phyloP scores from a whole-genome alignment of 2,329 filamentous ascomycete species.

The Colletotrichum costaricense region DNA sequence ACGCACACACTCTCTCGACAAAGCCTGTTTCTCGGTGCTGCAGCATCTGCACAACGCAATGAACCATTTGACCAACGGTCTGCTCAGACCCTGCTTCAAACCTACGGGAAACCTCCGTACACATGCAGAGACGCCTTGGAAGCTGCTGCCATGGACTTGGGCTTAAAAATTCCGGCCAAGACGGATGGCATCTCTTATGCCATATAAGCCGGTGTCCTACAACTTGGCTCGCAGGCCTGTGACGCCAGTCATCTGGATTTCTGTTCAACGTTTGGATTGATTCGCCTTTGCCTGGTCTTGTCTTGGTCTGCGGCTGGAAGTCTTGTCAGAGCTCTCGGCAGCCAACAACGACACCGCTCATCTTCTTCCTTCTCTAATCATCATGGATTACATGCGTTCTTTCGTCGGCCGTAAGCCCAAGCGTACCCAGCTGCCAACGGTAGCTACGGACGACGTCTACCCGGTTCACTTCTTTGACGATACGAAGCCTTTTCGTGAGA shows the following conservation, averaged over 20 bases:
- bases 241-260: constrained; percentile 3
- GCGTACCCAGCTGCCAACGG: constrained; percentile 18
- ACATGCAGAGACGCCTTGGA: not conserved
- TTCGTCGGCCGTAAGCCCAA: constrained; percentile 17
- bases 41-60: constrained; percentile 19
- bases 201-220: constrained; percentile 33
- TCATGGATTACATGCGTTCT: constrained; percentile 18
- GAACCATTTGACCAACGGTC: constrained; percentile 11
- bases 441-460: constrained; percentile 42
- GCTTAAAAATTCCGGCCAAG: not conserved
- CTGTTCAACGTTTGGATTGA: constrained; percentile 28
- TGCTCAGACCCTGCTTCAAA: constrained; percentile 30
- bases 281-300: not conserved
- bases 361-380: not conserved
- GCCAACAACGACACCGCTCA: not conserved
- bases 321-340: constrained; percentile 23
- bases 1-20: constrained; percentile 27
- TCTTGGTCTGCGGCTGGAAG: constrained; percentile 11
- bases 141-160: constrained; percentile 17
- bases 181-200: not conserved
- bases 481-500: constrained; percentile 37
- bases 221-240: not conserved
- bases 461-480: constrained; percentile 48
- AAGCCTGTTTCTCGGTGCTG: constrained; percentile 34
- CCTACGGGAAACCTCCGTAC: constrained; percentile 25